Evolutionary conservation across 1,139 yeast genomes (phyloP).

Genomic region (Pichia sp.): DNA sequence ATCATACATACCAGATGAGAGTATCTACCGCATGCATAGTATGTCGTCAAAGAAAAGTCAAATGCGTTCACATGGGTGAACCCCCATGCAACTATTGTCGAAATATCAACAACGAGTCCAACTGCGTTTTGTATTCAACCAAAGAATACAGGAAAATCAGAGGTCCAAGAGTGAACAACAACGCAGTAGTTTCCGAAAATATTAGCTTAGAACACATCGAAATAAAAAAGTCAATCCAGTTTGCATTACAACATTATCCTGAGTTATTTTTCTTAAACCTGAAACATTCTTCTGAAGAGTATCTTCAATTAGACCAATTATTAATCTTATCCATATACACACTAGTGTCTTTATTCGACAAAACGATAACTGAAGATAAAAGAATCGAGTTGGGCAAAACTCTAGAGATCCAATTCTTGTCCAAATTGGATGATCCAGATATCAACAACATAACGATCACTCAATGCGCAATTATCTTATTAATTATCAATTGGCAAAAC

Average conservation of each 20-base stretch:
- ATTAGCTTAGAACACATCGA: not conserved
- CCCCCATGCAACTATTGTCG: slow-evolving; percentile 20
- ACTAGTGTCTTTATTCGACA: slow-evolving; percentile 5
- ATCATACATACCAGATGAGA: slow-evolving; percentile 14
- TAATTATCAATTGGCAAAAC: slow-evolving; percentile 19
- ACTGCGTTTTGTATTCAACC: slow-evolving; percentile 19
- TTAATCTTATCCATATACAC: not conserved
- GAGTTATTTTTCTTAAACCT: slow-evolving; percentile 18
- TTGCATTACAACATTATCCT: slow-evolving; percentile 16
- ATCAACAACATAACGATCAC: slow-evolving; percentile 14
- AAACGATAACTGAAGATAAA: slow-evolving; percentile 10
- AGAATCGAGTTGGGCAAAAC: slow-evolving; percentile 1
- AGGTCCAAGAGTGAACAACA: slow-evolving; percentile 2
- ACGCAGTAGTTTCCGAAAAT: slow-evolving; percentile 1
- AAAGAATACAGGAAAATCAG: slow-evolving; percentile 15
- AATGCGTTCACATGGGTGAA: slow-evolving; percentile 16
- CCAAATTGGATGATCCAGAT: slow-evolving; percentile 8
- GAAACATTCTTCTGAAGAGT: not conserved
- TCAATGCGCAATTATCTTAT: slow-evolving; percentile 17
- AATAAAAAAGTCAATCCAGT: slow-evolving; percentile 6
- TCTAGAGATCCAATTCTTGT: slow-evolving; percentile 14
- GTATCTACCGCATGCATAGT: slow-evolving; percentile 18
- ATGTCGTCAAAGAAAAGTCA: slow-evolving; percentile 19
- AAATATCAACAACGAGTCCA: slow-evolving; percentile 4
- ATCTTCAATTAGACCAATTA: slow-evolving; percentile 4